A percentile compares a stretch with the other conserved stretches of the same genome.
phyloP scores from a whole-genome alignment of 257 asterid species.

The Solanum chaucha region DNA sequence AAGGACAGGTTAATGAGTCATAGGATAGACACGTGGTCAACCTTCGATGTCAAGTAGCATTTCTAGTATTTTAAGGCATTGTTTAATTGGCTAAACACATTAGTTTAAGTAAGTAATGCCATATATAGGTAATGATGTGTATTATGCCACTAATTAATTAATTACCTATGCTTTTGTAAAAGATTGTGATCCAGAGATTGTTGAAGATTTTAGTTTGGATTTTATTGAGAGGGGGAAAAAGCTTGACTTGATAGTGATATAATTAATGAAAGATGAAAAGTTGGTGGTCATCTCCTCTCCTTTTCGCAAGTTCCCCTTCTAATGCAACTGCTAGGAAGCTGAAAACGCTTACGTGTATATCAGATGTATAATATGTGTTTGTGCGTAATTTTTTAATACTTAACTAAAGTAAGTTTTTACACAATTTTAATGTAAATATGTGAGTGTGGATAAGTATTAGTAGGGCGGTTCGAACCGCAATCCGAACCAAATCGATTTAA shows the following conservation, averaged over 20 bases:
- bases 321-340: background rate
- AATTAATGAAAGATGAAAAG: background rate
- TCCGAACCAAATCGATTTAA: no score
- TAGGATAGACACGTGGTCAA: slow-evolving; percentile 36
- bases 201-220: background rate
- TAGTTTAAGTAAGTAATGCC: slow-evolving; percentile 24
- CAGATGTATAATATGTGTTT: background rate
- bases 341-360: background rate
- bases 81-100: slow-evolving; percentile 6
- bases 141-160: slow-evolving; percentile 15
- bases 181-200: slow-evolving; percentile 13
- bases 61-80: slow-evolving; percentile 17
- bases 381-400: background rate
- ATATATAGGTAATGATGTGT: slow-evolving; percentile 67
- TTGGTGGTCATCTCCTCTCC: background rate
- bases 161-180: slow-evolving; percentile 1
- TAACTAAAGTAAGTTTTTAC: background rate
- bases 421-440: background rate
- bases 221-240: background rate
- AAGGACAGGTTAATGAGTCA: slow-evolving; percentile 21
- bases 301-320: background rate
- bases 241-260: background rate
- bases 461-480: no score
- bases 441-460: background rate
- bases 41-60: background rate